A percentile compares a stretch with the other conserved stretches of the same genome.
Evolutionary conservation across 164 flowering plant genomes (phyloP).

Genomic region (Stephania cephalantha): DNA sequence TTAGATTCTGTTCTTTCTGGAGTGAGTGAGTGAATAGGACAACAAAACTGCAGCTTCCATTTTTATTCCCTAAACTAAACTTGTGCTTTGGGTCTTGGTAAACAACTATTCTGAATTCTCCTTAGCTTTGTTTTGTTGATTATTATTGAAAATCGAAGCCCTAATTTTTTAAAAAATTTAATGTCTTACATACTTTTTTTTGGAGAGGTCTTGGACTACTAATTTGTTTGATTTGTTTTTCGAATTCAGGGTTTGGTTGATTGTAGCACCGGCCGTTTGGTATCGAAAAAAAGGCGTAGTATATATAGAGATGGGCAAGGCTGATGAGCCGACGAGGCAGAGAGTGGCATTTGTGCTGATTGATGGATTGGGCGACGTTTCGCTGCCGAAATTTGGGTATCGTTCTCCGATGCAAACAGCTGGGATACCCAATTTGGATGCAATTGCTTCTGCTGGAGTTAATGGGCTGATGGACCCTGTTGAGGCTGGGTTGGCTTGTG

Average conservation of each 20-base stretch:
- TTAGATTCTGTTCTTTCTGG: too few relatives aligned
- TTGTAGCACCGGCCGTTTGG: not conserved
- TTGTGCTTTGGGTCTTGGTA: too few relatives aligned
- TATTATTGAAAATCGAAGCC: too few relatives aligned
- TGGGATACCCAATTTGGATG: slow-evolving; percentile 68
- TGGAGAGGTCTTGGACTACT: not conserved
- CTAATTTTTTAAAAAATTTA: too few relatives aligned
- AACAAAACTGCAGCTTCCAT: too few relatives aligned
- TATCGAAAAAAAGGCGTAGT: too few relatives aligned
- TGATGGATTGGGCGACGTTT: slow-evolving; percentile 95
- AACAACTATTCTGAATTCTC: too few relatives aligned
- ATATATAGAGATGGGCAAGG: slow-evolving; percentile 22
- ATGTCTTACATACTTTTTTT: not conserved
- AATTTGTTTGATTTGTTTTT: not conserved
- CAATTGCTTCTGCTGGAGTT: slow-evolving; percentile 92
- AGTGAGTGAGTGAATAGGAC: too few relatives aligned
- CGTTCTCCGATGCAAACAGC: slow-evolving; percentile 78
- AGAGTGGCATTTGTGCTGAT: slow-evolving; percentile 88
- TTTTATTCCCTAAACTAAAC: too few relatives aligned
- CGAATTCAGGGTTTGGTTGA: not conserved
- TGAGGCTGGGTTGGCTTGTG: slow-evolving; percentile 92
- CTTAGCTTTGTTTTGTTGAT: too few relatives aligned
- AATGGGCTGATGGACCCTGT: slow-evolving; percentile 99
- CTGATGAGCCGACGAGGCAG: slow-evolving; percentile 38
- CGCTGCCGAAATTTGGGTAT: slow-evolving; percentile 63